Conservation (phyloP, 257 asterid species). For the Petunia secreta region DNA sequence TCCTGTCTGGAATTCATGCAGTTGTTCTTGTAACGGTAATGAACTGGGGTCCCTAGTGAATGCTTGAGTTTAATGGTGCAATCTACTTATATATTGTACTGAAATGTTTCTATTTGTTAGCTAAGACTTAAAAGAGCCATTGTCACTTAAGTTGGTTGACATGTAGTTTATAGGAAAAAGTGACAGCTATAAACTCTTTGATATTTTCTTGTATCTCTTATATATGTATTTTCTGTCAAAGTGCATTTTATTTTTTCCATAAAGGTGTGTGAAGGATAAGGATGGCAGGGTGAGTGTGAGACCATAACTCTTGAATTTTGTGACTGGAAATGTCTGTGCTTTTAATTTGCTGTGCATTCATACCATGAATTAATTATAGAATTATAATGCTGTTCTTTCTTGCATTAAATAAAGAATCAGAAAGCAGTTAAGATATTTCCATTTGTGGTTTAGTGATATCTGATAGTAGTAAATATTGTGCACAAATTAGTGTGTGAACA, state of each 20-base stretch:
- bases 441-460: constrained; percentile 17
- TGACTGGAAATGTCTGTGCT: not conserved
- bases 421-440: not conserved
- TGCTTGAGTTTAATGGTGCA: not conserved
- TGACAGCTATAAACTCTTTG: constrained; percentile 16
- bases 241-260: not conserved
- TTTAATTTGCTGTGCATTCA: constrained; percentile 6
- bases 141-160: not conserved
- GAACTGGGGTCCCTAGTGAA: not conserved
- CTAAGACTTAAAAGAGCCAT: not conserved
- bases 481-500: not conserved
- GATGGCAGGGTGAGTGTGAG: constrained; percentile 23
- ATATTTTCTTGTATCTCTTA: not conserved
- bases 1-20: constrained; percentile 1
- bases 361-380: not conserved
- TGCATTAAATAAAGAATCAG: constrained; percentile 7
- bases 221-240: not conserved
- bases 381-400: not conserved
- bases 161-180: not conserved
- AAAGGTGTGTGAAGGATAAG: not conserved
- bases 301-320: constrained; percentile 13
- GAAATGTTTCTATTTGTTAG: not conserved
- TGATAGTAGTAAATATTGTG: constrained; percentile 7
- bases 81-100: not conserved
- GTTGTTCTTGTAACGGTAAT: constrained; percentile 11